phyloP scores from a whole-genome alignment of 2,329 filamentous ascomycete species.

The Purpureocillium lavendulum region DNA sequence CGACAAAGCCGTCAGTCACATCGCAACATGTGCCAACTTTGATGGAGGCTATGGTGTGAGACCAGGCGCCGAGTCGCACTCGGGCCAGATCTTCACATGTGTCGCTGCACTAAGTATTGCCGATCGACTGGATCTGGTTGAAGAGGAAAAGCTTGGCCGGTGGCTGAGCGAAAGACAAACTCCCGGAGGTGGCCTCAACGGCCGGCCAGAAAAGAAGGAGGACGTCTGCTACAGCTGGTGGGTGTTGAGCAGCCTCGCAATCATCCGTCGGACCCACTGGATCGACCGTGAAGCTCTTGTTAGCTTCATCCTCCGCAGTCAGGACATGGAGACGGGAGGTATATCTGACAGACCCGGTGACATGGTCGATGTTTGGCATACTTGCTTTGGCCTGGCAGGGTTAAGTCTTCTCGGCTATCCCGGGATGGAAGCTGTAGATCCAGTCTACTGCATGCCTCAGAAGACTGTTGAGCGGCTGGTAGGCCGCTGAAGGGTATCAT shows the following conservation, averaged over 20 bases:
- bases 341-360: slow-evolving; percentile 86
- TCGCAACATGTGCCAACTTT: slow-evolving; percentile 81
- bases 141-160: slow-evolving; percentile 71
- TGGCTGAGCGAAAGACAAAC: slow-evolving; percentile 95
- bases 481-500: slow-evolving; percentile 13
- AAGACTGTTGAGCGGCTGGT: slow-evolving; percentile 53
- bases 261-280: slow-evolving; percentile 85
- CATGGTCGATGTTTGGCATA: slow-evolving; percentile 97
- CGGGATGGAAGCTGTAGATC: slow-evolving; percentile 72
- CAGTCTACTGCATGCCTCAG: slow-evolving; percentile 78
- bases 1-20: slow-evolving; percentile 68
- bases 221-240: slow-evolving; percentile 99
- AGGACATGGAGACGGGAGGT: slow-evolving; percentile 77
- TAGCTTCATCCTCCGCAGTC: slow-evolving; percentile 76
- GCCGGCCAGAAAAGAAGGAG: slow-evolving; percentile 87
- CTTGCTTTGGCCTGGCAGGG: slow-evolving; percentile 79
- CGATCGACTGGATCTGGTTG: slow-evolving; percentile 69
- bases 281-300: slow-evolving; percentile 77
- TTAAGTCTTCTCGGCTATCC: slow-evolving; percentile 75
- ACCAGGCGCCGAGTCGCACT: slow-evolving; percentile 88
- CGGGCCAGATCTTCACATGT: slow-evolving; percentile 93
- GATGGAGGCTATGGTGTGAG: slow-evolving; percentile 89
- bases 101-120: slow-evolving; percentile 81
- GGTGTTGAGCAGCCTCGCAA: slow-evolving; percentile 86
- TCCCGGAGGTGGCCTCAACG: slow-evolving; percentile 81